These are phyloP conservation scores for Podospora anserina DNA, from an alignment of 495 filamentous ascomycete genomes.

Conservation along the genomic window DNA sequence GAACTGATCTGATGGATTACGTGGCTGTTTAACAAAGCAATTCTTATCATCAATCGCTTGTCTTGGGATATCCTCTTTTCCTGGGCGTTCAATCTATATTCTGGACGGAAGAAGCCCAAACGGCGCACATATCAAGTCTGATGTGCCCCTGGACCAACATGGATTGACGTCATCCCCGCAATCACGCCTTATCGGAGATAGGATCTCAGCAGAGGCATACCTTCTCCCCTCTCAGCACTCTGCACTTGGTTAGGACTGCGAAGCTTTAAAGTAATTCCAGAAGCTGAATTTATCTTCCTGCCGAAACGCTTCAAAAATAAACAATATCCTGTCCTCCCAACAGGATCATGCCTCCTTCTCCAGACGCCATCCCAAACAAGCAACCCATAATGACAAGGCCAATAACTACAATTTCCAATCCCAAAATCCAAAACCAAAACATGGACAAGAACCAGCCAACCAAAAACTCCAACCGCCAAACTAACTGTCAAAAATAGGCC, in stretches of 20 bases:
- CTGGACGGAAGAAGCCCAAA: no score
- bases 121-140: not conserved
- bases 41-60: not conserved
- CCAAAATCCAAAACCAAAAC: not conserved
- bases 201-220: no score
- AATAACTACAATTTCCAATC: not conserved
- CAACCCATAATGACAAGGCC: not conserved
- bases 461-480: not conserved
- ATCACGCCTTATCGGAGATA: not conserved
- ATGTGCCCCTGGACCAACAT: not conserved
- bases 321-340: not conserved
- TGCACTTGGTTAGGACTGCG: not conserved
- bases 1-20: not conserved
- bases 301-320: not conserved
- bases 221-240: no score
- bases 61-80: not conserved
- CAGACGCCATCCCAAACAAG: not conserved
- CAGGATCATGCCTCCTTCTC: not conserved
- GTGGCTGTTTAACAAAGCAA: not conserved
- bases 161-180: not conserved
- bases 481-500: conserved; percentile 74
- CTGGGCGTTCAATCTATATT: no score
- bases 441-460: not conserved
- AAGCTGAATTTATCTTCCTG: no score
- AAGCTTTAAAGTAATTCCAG: no score